A percentile compares a stretch with the other conserved stretches of the same genome.
Evolutionary conservation across 306 rosid genomes (phyloP).

Genomic region (Neltuma alba): DNA sequence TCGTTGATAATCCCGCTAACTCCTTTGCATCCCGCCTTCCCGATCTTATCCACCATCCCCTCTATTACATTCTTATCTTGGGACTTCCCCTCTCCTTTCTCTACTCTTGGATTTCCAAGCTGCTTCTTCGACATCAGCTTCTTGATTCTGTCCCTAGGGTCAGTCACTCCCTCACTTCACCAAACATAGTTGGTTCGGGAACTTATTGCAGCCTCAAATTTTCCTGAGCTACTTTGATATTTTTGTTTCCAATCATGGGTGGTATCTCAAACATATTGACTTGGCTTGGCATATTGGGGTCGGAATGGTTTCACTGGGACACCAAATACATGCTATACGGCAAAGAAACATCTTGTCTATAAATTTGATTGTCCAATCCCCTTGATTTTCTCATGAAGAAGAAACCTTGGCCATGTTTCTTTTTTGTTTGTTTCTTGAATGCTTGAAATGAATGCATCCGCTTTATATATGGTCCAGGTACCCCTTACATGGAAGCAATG

Average conservation of each 20-base stretch:
- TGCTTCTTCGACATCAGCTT: slow-evolving; percentile 48
- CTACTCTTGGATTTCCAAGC: slow-evolving; percentile 65
- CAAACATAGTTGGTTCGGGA: background rate
- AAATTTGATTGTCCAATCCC: background rate
- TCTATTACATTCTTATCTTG: slow-evolving; percentile 58
- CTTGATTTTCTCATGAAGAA: background rate
- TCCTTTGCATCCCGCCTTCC: slow-evolving; percentile 50
- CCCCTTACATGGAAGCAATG: slow-evolving; percentile 75
- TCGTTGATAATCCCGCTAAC: slow-evolving; percentile 39
- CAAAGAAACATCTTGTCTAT: background rate
- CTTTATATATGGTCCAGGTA: slow-evolving; percentile 48
- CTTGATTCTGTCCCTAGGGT: slow-evolving; percentile 71
- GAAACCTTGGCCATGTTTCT: background rate
- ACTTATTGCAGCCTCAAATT: background rate
- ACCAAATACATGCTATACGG: background rate
- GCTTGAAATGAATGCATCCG: background rate
- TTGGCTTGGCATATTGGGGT: background rate
- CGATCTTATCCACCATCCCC: slow-evolving; percentile 68
- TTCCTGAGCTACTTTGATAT: background rate
- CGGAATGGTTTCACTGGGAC: background rate
- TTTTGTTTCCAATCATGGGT: background rate
- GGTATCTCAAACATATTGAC: background rate
- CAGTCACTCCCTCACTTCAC: slow-evolving; percentile 24
- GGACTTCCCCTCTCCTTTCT: slow-evolving; percentile 74
- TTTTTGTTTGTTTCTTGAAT: background rate